Base-by-base conservation (phyloP, 345 rosid species). In the Brassica rapa region DNA sequence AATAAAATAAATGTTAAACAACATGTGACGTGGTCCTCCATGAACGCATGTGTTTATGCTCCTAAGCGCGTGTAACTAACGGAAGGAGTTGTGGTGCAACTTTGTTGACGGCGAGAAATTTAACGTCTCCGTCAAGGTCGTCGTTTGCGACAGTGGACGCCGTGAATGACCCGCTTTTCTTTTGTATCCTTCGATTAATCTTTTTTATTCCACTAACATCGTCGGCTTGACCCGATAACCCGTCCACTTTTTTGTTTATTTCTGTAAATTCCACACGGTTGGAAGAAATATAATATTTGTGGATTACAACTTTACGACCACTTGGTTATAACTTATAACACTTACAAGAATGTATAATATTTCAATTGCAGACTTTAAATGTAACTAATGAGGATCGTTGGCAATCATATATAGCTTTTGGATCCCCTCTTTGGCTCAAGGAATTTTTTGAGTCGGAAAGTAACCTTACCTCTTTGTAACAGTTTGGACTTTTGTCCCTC, bases 81-180 rank as follows among this genome's bases (percentile, higher is more conserved):
- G 56, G 35, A 35, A 21, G 21, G 14, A 37, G 61, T 3, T 73
- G 69, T 73, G 65, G 0, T 61, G 59, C 35, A 51, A 51, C 56
- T 62, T 68, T 63, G 78, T 46, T 72, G 80, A 4, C 67, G 79
- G 72, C 67, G 15, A 55, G 56, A 53, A 49, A n/a, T 3, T 2
- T 16, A 74, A 62, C 70, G 75, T 68, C 62, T 68, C 79, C 79
- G 82, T 80, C 79, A 70, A 65, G 46, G 81, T 80, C 56, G 15
- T 51, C 56, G 56, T 51, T 46, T 51, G 56, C 56, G 2, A 51
- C 56, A 57, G 76, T 78, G 75, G 80, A 70, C 85, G 76, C 72
- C 86, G 81, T 83, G 39, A 37, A 63, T 12, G 77, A 80, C 84
- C 70, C 72, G 79, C 6, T 32, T 39, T 68, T 29, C 7, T 14